Evolutionary conservation across 192 early-diverging fungal genomes (phyloP), one percentile per base, ranked within the genome.

Genomic region (Podila minutissima): DNA sequence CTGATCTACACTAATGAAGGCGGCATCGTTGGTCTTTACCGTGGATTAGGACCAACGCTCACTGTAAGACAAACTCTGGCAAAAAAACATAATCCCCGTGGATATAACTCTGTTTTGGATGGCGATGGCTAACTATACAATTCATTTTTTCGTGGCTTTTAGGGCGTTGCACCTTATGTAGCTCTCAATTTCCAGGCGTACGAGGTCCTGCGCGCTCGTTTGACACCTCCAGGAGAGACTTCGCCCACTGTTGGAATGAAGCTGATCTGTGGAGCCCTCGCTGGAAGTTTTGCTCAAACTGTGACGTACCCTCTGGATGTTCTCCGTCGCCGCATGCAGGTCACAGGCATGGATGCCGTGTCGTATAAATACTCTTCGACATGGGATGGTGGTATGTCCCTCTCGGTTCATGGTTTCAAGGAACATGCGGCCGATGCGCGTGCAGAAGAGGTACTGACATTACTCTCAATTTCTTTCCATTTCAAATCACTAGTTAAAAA

Each of bases 181-280:
- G 93, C 92, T 13, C 85, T 95, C 38, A 95, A 93, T 83, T 95
- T 95, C 71, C 92, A 92, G 72, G 93, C 89, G 64, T 95, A 95
- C 69, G 94, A 95, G 60, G 90, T 93, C 5, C 74, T 95, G 38
- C 91, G 92, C 68, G 83, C 89, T 69, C 88, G 89, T 69, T 87
- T 95, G 60, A 92, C 91, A 15, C 91, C 91, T 1, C 70, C 65
- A 4, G 90, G 90, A 68, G 86, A 88, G 75, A 66, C 74, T 5
- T 75, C 89, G 5, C 92, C 92, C 11, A 87, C 91, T 17, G 88
- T 90, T 48, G 62, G 74, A 8, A 87, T 87, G 76, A 93, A 93
- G 77, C 72, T 95, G 33, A 50, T 89, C 6, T 92, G 92, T 62
- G 94, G 94, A 48, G 94, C 94, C 5, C 74, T 94, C 50, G 92